phyloP scores from a whole-genome alignment of 2,329 filamentous ascomycete genomes.

The Claviceps digitariae region DNA sequence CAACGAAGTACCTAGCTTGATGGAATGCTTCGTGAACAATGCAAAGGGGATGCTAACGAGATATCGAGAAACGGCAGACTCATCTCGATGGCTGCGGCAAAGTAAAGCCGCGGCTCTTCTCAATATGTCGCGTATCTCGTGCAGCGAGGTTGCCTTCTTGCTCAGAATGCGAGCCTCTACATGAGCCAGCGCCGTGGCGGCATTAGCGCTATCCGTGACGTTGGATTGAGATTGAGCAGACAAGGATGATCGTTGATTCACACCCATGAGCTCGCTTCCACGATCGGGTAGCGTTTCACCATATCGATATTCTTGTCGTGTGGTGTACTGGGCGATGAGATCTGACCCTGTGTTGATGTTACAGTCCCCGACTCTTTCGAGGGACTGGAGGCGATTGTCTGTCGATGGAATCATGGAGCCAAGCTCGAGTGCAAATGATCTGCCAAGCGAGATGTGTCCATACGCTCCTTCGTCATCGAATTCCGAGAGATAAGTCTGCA shows the following conservation, averaged over 20 bases:
- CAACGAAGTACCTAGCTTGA: conserved; percentile 86
- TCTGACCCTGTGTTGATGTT: conserved; percentile 87
- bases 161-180: conserved; percentile 58
- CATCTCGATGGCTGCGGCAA: conserved; percentile 62
- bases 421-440: conserved; percentile 90
- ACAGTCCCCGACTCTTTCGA: conserved; percentile 60
- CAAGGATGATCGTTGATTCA: conserved; percentile 39
- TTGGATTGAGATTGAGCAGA: conserved; percentile 16
- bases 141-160: conserved; percentile 55
- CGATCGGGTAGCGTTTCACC: conserved; percentile 61
- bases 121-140: conserved; percentile 67
- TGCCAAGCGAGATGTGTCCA: conserved; percentile 79
- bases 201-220: conserved; percentile 42
- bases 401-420: conserved; percentile 74
- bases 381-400: conserved; percentile 72
- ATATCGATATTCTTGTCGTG: conserved; percentile 88
- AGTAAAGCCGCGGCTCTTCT: conserved; percentile 75
- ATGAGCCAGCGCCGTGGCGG: conserved; percentile 52
- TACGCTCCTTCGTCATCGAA: conserved; percentile 85
- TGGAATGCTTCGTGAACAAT: conserved; percentile 87
- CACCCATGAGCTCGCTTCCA: conserved; percentile 49
- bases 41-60: conserved; percentile 87
- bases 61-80: conserved; percentile 69
- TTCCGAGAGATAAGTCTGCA: conserved; percentile 93
- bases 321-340: conserved; percentile 94